phyloP scores from a whole-genome alignment of 768 basidiomycete genomes.

The Trametes cingulata region DNA sequence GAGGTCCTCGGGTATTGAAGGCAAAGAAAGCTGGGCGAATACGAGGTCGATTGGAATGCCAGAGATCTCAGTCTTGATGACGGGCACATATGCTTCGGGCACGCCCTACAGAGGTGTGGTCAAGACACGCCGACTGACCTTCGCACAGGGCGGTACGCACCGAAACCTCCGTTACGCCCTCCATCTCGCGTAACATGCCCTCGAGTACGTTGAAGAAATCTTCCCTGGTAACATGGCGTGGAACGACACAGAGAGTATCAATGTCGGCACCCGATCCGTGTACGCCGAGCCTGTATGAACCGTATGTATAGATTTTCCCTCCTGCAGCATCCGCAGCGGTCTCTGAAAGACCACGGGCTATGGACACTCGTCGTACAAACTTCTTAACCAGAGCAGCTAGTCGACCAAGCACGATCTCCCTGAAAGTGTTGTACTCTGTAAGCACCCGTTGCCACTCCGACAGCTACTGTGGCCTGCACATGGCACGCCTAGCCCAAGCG shows the following conservation, averaged over 20 bases:
- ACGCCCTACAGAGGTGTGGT: conserved; percentile 67
- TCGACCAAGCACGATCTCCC: conserved; percentile 91
- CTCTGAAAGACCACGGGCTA: conserved; percentile 83
- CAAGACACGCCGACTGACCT: neutral
- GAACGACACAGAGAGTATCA: conserved; percentile 95
- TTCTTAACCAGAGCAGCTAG: conserved; percentile 88
- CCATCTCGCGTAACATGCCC: conserved; percentile 78
- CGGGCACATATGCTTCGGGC: conserved; percentile 94
- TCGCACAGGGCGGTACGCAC: conserved; percentile 51
- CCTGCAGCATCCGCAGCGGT: conserved; percentile 86
- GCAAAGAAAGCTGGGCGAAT: conserved; percentile 84
- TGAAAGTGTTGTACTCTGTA: conserved; percentile 34
- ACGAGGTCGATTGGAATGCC: conserved; percentile 96
- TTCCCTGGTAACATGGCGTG: conserved; percentile 91
- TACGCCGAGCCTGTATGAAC: conserved; percentile 96
- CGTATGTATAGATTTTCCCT: conserved; percentile 98
- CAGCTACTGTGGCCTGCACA: neutral
- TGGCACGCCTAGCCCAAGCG: neutral
- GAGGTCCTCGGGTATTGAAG: conserved; percentile 92
- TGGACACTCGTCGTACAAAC: conserved; percentile 84
- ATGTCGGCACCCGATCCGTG: conserved; percentile 97
- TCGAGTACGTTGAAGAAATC: conserved; percentile 95
- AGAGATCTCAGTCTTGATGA: conserved; percentile 87
- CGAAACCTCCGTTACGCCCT: conserved; percentile 85
- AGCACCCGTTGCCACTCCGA: conserved; percentile 6